Evolutionary conservation across 2,329 filamentous ascomycete genomes (phyloP).

Genomic region (Penicillium brevicompactum): DNA sequence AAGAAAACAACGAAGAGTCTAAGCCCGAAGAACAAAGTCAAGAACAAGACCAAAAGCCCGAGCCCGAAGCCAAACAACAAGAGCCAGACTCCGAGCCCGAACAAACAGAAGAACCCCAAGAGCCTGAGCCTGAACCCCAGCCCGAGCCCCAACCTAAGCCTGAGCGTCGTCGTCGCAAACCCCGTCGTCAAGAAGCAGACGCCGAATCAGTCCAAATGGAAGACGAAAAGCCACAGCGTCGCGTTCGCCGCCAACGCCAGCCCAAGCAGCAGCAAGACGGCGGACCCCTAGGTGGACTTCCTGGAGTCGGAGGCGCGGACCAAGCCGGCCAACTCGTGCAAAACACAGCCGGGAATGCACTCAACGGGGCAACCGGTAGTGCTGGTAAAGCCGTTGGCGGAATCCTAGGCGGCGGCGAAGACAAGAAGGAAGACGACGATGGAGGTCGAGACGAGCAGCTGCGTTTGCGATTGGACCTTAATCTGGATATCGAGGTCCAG

Average conservation of each 20-base stretch:
- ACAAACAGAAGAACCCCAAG: slow-evolving; percentile 10
- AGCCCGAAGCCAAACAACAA: slow-evolving; percentile 25
- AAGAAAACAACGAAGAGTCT: slow-evolving; percentile 9
- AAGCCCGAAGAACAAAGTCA: slow-evolving; percentile 19
- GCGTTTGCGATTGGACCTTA: slow-evolving; percentile 72
- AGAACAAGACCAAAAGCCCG: slow-evolving; percentile 49
- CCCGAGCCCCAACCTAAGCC: slow-evolving; percentile 49
- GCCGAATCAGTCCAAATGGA: slow-evolving; percentile 58
- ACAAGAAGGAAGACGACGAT: slow-evolving; percentile 45
- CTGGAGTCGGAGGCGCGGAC: slow-evolving; percentile 51
- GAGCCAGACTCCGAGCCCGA: slow-evolving; percentile 12
- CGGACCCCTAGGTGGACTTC: slow-evolving; percentile 47
- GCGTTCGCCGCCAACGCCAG: slow-evolving; percentile 37
- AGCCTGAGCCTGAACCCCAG: slow-evolving; percentile 19
- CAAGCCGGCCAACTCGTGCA: slow-evolving; percentile 60
- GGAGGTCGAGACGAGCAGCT: slow-evolving; percentile 64
- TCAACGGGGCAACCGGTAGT: slow-evolving; percentile 41
- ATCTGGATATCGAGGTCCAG: slow-evolving; percentile 81
- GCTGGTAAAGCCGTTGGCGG: slow-evolving; percentile 49
- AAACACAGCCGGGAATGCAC: slow-evolving; percentile 50
- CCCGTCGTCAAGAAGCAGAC: slow-evolving; percentile 41
- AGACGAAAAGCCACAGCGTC: slow-evolving; percentile 40
- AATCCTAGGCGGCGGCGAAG: slow-evolving; percentile 33
- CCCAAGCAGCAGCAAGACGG: slow-evolving; percentile 53
- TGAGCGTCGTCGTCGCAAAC: slow-evolving; percentile 37